phyloP scores from a whole-genome alignment of 2,329 filamentous ascomycete species.

The Cladophialophora exuberans region DNA sequence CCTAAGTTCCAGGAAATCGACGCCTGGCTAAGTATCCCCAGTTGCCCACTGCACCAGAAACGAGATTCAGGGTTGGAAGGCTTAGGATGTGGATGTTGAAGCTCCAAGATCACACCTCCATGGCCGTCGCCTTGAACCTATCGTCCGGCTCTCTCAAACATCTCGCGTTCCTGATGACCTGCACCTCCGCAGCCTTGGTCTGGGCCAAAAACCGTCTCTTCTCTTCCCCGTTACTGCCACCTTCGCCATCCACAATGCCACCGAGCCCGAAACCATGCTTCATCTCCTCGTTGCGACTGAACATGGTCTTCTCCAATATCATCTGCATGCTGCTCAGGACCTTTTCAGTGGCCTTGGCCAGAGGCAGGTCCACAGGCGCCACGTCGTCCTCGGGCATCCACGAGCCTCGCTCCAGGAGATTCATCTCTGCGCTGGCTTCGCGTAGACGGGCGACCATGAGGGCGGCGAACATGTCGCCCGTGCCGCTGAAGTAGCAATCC shows the following conservation, averaged over 20 bases:
- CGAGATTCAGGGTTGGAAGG: too few relatives aligned
- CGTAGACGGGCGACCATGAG: slow-evolving; percentile 85
- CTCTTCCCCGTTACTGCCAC: slow-evolving; percentile 37
- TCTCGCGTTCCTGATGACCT: slow-evolving; percentile 74
- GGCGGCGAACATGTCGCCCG: slow-evolving; percentile 97
- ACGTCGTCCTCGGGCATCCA: slow-evolving; percentile 82
- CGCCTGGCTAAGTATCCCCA: too few relatives aligned
- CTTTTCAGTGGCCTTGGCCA: slow-evolving; percentile 81
- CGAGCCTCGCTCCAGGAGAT: slow-evolving; percentile 58
- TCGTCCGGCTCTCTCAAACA: slow-evolving; percentile 69
- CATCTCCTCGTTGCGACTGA: slow-evolving; percentile 69
- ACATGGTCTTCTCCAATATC: slow-evolving; percentile 70
- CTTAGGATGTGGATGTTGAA: background rate
- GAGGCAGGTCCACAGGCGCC: slow-evolving; percentile 69
- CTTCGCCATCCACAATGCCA: slow-evolving; percentile 31
- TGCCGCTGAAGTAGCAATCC: slow-evolving; percentile 93
- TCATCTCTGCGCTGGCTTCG: slow-evolving; percentile 63
- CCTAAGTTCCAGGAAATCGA: too few relatives aligned
- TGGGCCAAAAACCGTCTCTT: slow-evolving; percentile 68
- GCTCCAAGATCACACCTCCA: slow-evolving; percentile 28
- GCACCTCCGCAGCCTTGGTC: slow-evolving; percentile 87
- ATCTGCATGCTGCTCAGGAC: slow-evolving; percentile 92
- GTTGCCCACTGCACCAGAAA: too few relatives aligned
- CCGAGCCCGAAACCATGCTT: slow-evolving; percentile 33
- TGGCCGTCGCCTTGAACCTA: slow-evolving; percentile 61